These are phyloP conservation scores for Colletotrichum sp. DNA, from an alignment of 2,329 filamentous ascomycete species.

Conservation along the genomic window DNA sequence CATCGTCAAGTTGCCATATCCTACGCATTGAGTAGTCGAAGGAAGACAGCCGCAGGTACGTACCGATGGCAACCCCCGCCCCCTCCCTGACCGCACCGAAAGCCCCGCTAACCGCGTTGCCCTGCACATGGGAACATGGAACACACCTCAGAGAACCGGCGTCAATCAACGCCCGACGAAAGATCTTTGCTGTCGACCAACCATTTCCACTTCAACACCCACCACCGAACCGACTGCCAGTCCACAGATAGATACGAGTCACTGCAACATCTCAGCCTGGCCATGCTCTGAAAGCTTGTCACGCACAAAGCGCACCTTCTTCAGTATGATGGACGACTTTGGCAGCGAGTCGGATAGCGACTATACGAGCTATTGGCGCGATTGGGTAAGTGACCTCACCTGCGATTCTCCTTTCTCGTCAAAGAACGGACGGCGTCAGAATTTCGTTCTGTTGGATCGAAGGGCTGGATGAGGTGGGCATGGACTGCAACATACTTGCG, in stretches of 20 bases:
- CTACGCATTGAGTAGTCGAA: background rate
- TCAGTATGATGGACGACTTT: conserved; percentile 86
- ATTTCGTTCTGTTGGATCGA: background rate
- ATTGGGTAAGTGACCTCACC: conserved; percentile 80
- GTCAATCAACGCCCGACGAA: background rate
- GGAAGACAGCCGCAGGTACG: background rate
- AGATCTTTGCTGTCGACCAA: background rate
- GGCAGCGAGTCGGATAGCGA: conserved; percentile 98
- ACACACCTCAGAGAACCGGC: conserved; percentile 2
- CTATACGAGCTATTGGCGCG: conserved; percentile 98
- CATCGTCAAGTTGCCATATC: background rate
- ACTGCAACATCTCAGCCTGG: background rate
- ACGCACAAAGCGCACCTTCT: conserved; percentile 15
- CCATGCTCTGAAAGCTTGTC: conserved; percentile 10
- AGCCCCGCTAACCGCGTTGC: conserved; percentile 18
- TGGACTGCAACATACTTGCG: background rate
- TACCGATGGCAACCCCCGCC: background rate
- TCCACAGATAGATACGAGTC: background rate
- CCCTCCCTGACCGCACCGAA: background rate
- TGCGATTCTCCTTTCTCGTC: background rate
- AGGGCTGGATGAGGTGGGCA: background rate
- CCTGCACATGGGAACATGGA: background rate
- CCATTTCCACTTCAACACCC: background rate
- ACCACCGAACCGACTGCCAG: background rate
- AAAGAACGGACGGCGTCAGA: background rate